Base-by-base conservation (phyloP, 2,329 filamentous ascomycete genomes). In the Colletotrichum liriopes region DNA sequence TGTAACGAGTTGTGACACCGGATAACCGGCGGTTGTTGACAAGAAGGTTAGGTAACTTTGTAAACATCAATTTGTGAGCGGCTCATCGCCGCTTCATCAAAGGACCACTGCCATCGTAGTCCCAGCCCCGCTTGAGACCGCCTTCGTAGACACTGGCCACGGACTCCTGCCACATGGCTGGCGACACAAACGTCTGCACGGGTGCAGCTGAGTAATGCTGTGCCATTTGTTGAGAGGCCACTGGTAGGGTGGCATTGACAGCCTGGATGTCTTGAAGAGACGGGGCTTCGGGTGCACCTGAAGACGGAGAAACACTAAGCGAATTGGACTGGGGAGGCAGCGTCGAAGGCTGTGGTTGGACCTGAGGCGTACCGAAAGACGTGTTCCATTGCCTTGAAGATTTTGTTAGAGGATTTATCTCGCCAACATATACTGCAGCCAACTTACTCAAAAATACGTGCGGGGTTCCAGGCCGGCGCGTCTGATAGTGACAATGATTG, bases 401-500 rank as follows among this genome's bases (percentile, higher is more conserved):
- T 14, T 55, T 45, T 43, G 66, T 77, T 73, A 79, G 73, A 55
- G 39, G 55, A 11, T 59, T 5, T 29, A 14, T 8, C 29, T 16
- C 47, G 7, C 14, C 23, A 45, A 7, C 26, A 9, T 16, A n/a
- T 3, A 23, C 16, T 3, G 29, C 23, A 7, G 16, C 11, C 12
- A 52, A 89, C 94, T 88, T 89, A 97, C 94, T 96, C 94, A 88
- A 97, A 96, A 76, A 98, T 94, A 71, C 93, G 90, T 41, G 93
- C 90, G 32, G 95, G 95, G 78, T 98, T 97, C 95, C 95, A 98
- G 67, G 88, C 84, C 32, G 88, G 87, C 59, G 90, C 87, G 72
- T 93, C 92, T 75, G 90, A 85, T 78, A 93, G 82, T 56, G 88
- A 83, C 80, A 94, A 86, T 55, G 87, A 85, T 71, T 88, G 85